Evolutionary conservation across 495 filamentous ascomycete species (phyloP).

Genomic region (Sabuloglossum arenarium): DNA sequence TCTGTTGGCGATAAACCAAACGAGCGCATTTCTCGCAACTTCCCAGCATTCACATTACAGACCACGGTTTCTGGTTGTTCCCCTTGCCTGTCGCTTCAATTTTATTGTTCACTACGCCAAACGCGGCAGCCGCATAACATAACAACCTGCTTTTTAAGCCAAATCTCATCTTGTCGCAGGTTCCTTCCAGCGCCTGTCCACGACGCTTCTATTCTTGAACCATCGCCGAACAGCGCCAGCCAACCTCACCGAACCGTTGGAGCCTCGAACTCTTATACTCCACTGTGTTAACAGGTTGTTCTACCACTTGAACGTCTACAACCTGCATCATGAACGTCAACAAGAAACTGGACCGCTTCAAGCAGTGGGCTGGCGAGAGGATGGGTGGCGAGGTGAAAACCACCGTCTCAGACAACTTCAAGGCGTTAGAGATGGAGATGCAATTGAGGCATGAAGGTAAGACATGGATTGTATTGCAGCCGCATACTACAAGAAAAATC

Average conservation of each 20-base stretch:
- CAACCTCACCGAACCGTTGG: too few relatives aligned
- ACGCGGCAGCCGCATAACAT: background rate
- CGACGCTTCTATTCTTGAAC: background rate
- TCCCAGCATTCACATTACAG: background rate
- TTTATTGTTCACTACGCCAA: background rate
- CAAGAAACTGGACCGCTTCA: slow-evolving; percentile 89
- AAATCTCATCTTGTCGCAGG: background rate
- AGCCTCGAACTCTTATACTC: too few relatives aligned
- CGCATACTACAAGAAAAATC: background rate
- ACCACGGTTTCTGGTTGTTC: background rate
- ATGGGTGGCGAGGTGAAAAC: slow-evolving; percentile 92
- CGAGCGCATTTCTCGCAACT: background rate
- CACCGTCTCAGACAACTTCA: slow-evolving; percentile 79
- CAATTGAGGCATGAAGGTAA: slow-evolving; percentile 72
- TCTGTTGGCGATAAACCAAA: background rate
- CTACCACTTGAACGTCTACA: too few relatives aligned
- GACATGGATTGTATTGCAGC: slow-evolving; percentile 4
- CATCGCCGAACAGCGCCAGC: too few relatives aligned
- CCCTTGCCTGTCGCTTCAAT: background rate
- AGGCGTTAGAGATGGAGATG: slow-evolving; percentile 85
- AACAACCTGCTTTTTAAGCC: background rate
- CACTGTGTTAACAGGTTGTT: too few relatives aligned
- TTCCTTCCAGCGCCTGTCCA: background rate
- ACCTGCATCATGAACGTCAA: slow-evolving; percentile 61
- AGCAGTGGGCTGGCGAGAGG: slow-evolving; percentile 95